phyloP scores from a whole-genome alignment of 805 yeast species.

The Candida loeiensis region DNA sequence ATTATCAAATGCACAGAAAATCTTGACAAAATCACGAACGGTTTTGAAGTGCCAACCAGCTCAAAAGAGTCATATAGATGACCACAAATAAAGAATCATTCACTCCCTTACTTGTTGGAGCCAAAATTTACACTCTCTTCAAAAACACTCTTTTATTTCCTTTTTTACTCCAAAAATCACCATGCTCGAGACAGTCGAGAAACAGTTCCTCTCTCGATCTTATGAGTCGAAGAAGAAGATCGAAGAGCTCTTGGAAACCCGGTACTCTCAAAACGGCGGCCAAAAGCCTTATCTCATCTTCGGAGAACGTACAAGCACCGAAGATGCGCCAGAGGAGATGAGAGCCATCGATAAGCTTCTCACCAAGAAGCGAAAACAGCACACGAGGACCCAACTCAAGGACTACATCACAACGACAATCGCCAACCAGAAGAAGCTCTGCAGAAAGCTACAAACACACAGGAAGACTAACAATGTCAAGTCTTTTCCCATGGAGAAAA shows the following conservation, averaged over 20 bases:
- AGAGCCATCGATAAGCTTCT: constrained; percentile 15
- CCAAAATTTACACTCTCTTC: too few species aligned
- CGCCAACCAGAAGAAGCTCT: constrained; percentile 36
- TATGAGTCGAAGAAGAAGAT: constrained; percentile 36
- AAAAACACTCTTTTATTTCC: too few species aligned
- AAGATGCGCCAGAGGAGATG: constrained; percentile 1
- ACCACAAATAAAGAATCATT: too few species aligned
- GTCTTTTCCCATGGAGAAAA: constrained; percentile 21
- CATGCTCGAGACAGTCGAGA: constrained; percentile 42
- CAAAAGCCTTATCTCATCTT: constrained; percentile 44
- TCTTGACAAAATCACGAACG: too few species aligned
- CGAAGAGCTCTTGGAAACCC: constrained; percentile 36
- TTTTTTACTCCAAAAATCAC: neutral
- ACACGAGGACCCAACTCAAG: constrained; percentile 41
- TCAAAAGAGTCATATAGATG: too few species aligned
- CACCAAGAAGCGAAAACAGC: constrained; percentile 18
- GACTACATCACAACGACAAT: constrained; percentile 36
- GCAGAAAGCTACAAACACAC: constrained; percentile 34
- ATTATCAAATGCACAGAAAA: too few species aligned
- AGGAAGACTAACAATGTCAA: constrained; percentile 21
- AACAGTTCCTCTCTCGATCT: constrained; percentile 43
- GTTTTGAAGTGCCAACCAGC: too few species aligned
- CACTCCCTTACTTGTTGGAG: too few species aligned
- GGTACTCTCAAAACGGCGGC: constrained; percentile 46
- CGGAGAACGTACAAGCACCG: constrained; percentile 8